Evolutionary conservation across 129 eudicot genomes (phyloP), one percentile per base, ranked within the genome.

Genomic region (Gnaphalium uliginosum): DNA sequence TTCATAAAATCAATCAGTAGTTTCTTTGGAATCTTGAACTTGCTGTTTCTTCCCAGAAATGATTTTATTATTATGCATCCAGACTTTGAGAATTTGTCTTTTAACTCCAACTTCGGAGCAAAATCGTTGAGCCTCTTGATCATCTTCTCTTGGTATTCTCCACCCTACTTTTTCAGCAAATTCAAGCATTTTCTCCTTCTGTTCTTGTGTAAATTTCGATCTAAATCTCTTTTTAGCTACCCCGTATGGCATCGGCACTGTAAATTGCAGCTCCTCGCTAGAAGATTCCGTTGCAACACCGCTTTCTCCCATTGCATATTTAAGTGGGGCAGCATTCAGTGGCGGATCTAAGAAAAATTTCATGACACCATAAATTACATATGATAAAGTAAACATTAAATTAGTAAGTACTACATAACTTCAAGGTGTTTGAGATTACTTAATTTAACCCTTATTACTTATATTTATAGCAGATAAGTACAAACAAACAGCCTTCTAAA

Each of bases 51-150:
- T 89, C 66, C 86, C 85, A 58, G 92, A 81, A 71, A 73, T 62
- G 71, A 73, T 83, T 85, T 92, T 92, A 69, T 92, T 92, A 73
- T 92, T 92, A 79, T 92, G 97, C 97, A 92, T 89, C 97, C 97
- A 92, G 18, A 92, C 97, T 83, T 92, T 92, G 41, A 92, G 83
- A 18, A 92, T 93, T 78, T 92, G 96, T 77, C 97, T 83, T 81
- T 87, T 92, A 63, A 92, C 96, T 22, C 92, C 92, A 56, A 85
- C 79, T 64, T 87, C 91, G 37, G 68, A 81, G 50, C 97, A 92
- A 78, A 92, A 89, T 82, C 95, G 85, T 80, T 89, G 96, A n/a
- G 87, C 89, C 68, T 87, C 89, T n/a, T 82, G 82, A 71, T 92
- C 97, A 65, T 92, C 97, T 76, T 92, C 96, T 69, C 92, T 89